A percentile compares a stretch with the other conserved stretches of the same genome.
These are phyloP conservation scores for Phylloporus rhodoxanthus DNA, from an alignment of 768 basidiomycete species.

Conservation along the genomic window DNA sequence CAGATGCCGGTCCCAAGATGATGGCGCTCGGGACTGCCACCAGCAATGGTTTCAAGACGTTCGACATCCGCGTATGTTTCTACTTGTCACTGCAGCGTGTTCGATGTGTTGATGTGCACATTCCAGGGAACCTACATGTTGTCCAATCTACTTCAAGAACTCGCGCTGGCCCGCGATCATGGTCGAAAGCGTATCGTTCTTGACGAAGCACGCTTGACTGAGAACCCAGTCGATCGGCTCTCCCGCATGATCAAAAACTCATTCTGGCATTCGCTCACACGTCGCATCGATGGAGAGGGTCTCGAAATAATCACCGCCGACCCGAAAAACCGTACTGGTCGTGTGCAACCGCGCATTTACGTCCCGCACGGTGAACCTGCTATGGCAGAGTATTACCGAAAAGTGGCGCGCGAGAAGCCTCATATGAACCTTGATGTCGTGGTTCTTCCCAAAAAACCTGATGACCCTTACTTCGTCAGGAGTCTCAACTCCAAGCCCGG, in stretches of 20 bases:
- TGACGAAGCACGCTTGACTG: conserved; percentile 95
- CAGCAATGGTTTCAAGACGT: conserved; percentile 96
- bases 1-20: conserved; percentile 94
- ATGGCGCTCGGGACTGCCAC: conserved; percentile 95
- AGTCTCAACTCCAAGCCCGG: conserved; percentile 93
- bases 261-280: conserved; percentile 97
- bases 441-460: conserved; percentile 79
- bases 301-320: conserved; percentile 97
- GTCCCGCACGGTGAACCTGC: conserved; percentile 89
- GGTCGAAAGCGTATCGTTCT: conserved; percentile 93
- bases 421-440: conserved; percentile 92
- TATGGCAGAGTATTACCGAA: conserved; percentile 93
- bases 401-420: conserved; percentile 86
- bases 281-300: conserved; percentile 95
- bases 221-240: conserved; percentile 95
- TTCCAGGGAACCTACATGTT: conserved; percentile 96
- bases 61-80: conserved; percentile 78
- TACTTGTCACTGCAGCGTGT: background rate
- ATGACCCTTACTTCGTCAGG: conserved; percentile 85
- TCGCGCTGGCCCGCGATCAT: conserved; percentile 93
- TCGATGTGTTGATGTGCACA: conserved; percentile 7
- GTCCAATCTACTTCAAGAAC: conserved; percentile 96
- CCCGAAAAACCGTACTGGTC: conserved; percentile 93
- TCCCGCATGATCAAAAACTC: conserved; percentile 97
- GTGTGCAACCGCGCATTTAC: conserved; percentile 88